Percentiles rank a stretch among this genome's conserved stretches.
These are phyloP conservation scores for Ogataea methanolica DNA, from an alignment of 805 yeast genomes.

Conservation along the genomic window DNA sequence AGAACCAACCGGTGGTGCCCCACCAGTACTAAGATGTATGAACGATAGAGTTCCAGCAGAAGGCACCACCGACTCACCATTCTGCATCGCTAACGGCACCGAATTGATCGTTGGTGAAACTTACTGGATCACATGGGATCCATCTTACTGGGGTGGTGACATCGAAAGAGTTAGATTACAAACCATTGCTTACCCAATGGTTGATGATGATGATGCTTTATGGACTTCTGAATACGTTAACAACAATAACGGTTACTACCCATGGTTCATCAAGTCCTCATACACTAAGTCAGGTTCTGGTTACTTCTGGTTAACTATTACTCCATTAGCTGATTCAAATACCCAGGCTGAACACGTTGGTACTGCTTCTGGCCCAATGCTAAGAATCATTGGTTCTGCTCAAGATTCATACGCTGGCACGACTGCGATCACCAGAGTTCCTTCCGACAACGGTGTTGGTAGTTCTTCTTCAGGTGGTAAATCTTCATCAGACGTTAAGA, in stretches of 20 bases:
- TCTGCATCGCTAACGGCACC: constrained; percentile 40
- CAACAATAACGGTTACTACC: constrained; percentile 37
- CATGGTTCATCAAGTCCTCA: constrained; percentile 30
- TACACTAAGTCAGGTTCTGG: constrained; percentile 27
- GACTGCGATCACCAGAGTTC: constrained; percentile 31
- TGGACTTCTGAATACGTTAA: constrained; percentile 31
- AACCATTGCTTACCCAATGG: constrained; percentile 32
- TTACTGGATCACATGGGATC: constrained; percentile 47
- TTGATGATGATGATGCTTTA: constrained; percentile 29
- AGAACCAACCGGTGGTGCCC: constrained; percentile 33
- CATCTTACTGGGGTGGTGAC: constrained; percentile 36
- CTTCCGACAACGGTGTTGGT: constrained; percentile 34
- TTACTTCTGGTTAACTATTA: constrained; percentile 34
- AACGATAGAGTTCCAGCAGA: constrained; percentile 36
- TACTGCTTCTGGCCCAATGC: constrained; percentile 35
- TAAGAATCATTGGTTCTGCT: constrained; percentile 31
- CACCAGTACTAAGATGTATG: constrained; percentile 42
- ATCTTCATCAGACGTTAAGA: constrained; percentile 22
- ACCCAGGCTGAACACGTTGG: constrained; percentile 35
- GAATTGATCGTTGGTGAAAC: constrained; percentile 44
- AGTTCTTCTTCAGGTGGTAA: constrained; percentile 13
- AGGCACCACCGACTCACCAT: constrained; percentile 32
- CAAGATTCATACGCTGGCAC: constrained; percentile 23
- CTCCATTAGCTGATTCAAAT: constrained; percentile 33
- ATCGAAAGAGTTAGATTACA: constrained; percentile 32